Base-by-base conservation (phyloP, 192 early-diverging fungal species). In the Entrophospora sp. region DNA sequence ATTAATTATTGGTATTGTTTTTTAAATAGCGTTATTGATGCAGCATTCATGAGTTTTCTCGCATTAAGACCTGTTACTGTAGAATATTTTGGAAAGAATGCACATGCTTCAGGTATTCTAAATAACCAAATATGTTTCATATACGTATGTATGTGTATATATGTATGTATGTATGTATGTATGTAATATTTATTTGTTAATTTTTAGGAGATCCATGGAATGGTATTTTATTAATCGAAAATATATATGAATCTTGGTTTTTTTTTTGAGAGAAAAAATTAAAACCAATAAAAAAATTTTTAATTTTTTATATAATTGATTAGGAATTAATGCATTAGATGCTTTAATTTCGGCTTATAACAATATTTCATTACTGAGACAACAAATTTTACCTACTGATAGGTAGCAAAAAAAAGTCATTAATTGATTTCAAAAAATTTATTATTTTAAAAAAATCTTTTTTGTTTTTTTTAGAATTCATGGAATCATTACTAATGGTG, bases 301-400 rank as follows among this genome's bases (percentile, higher is more conserved):
- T 18, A 46, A 6, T 22, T 18, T 46, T 46, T 4, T 22, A 20
- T 18, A 46, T 22, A 8, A 20, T 2, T 31, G 7, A 5, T 32
- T 61, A 77, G 85, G 87, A 43, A 69, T 86, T 42, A 94, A 94
- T 72, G 91, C 92, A 1, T 78, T 92, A 27, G 88, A 92, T 72
- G 91, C 90, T 3, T 65, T 85, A 22, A 78, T 81, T 2, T 73
- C 78, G 37, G 82, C 86, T 3, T 85, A 87, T 77, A 81, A 82
- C 31, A 77, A 70, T 16, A 75, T 91, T 40, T 80, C 81, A 14
- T 76, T 87, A 59, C 67, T 91, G 69, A 79, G 91, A 51, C 86
- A 91, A 60, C 88, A 92, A 66, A 76, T 85, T n/a, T 69, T 79
- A 14, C 85, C 88, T 3, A 81, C 78, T 28, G 73, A 81, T 59